Evolutionary conservation across 2,329 filamentous ascomycete genomes (phyloP), one percentile per base, ranked within the genome.

Genomic region (Chalara sp.): DNA sequence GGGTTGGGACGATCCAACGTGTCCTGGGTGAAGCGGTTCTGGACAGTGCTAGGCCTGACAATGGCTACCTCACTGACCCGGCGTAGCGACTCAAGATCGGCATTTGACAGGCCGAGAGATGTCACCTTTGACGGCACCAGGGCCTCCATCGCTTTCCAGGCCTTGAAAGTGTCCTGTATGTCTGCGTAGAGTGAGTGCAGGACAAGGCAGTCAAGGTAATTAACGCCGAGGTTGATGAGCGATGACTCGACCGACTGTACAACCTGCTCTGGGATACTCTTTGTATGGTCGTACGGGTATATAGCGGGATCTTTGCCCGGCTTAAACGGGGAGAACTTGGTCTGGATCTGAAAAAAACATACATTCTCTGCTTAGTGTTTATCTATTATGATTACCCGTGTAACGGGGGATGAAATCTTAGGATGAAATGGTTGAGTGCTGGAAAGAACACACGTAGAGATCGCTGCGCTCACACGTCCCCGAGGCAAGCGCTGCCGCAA

Each of bases 321-420:
- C 32, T 52, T 52, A 40, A 39, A 52, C 13, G 45, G 50, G 28
- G 50, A 52, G 50, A 52, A 52, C 32, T 52, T 48, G 31, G 44
- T 52, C 35, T 52, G 45, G 13, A 52, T 52, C 45, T 52, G 45
- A 31, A 4, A 4, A 11, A 11, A 44, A 21, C 42, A 5, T 44
- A 21, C 42, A 29, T 29, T 44, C 42, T 44, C n/a, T n/a, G n/a
- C n/a, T n/a, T n/a, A n/a, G n/a, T n/a, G n/a, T n/a, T n/a, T n/a
- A 13, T 5, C n/a, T 32, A 35, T 11, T 33, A 29, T 43, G 7
- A 43, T 8, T 8, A 7, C 11, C 21, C 7, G 21, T 43, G 7
- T n/a, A 8, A 8, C 13, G 41, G 7, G 7, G 11, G 41, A 12
- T 5, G 44, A 31, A 32, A 11, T 13, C 4, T 37, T 7, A 7